Base-by-base conservation (phyloP, 1,139 yeast genomes). In the Magnusiomyces clavatus region DNA sequence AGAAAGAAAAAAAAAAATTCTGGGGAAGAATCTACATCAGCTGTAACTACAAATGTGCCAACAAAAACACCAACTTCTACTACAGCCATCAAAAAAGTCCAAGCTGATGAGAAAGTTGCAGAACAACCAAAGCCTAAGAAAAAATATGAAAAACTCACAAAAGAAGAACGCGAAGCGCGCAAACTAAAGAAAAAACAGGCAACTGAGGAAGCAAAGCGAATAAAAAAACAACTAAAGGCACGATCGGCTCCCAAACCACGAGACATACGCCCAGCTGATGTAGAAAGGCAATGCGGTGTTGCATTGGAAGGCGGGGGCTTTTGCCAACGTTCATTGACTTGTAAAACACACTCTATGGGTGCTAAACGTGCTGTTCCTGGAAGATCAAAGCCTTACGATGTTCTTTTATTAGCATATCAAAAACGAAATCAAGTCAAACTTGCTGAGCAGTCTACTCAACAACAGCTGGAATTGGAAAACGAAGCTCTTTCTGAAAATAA, bases 281-380 rank as follows among this genome's bases (percentile, higher is more conserved):
- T 92, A 20, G 97, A 92, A 66, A 83, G 80, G 57, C 97, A 92
- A 68, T 92, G 98, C 74, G 98, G 98, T 66, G 98, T 92, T 6
- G 86, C 89, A 3, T 71, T 92, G 54, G 90, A 96, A 0, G 85
- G 85, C 58, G 97, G 97, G 13, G 96, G 95, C 0, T 82, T 81
- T 62, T 92, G 98, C 74, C 97, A 97, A 5, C 77, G 98, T 51
- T 87, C 96, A 0, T 73, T 92, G 58, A 92, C 98, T 0, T 92
- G 98, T 75, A 92, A 92, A 65, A 88, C 97, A 1, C 98, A 92
- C 69, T 87, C 97, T 0, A 90, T 92, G 96, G 96, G 97, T 29
- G 96, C 96, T 34, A 90, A 90, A 62, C 78, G 97, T 62, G 90
- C 96, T 1, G 97, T 90, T 17, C 82, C 82, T 29, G 97, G 97